Conservation (phyloP, 345 rosid species). For the Triadica sebifera region DNA sequence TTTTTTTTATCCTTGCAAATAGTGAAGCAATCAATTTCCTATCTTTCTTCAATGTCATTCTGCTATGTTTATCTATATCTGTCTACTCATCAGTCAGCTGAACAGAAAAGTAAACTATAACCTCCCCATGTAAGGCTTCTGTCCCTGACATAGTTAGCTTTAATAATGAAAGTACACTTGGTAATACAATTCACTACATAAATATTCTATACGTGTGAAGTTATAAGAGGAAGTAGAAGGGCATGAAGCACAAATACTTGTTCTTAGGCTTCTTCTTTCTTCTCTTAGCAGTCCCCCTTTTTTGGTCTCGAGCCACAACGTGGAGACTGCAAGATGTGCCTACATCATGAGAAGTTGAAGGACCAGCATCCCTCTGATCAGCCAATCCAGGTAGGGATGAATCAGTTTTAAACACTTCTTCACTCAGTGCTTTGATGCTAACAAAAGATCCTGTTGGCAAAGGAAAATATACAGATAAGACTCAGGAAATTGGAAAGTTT, state of each 20-base stretch:
- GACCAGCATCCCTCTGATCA: constrained; percentile 19
- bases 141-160: neutral
- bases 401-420: constrained; percentile 8
- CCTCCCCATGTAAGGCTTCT: too few relatives aligned
- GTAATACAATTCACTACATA: neutral
- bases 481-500: too few relatives aligned
- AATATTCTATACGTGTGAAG: neutral
- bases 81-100: neutral
- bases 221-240: constrained; percentile 27
- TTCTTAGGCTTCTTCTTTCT: constrained; percentile 27
- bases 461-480: neutral
- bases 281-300: constrained; percentile 2
- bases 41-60: neutral
- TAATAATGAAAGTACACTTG: neutral
- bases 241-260: constrained; percentile 44
- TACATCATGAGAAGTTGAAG: constrained; percentile 20
- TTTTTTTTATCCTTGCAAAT: neutral
- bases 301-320: neutral
- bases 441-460: constrained; percentile 19
- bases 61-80: neutral
- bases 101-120: neutral
- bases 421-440: neutral
- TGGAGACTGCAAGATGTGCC: constrained; percentile 19
- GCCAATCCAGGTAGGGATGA: neutral
- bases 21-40: neutral